Evolutionary conservation across 2,329 filamentous ascomycete genomes (phyloP), one percentile per base, ranked within the genome.

Genomic region (Beauveria caledonica): DNA sequence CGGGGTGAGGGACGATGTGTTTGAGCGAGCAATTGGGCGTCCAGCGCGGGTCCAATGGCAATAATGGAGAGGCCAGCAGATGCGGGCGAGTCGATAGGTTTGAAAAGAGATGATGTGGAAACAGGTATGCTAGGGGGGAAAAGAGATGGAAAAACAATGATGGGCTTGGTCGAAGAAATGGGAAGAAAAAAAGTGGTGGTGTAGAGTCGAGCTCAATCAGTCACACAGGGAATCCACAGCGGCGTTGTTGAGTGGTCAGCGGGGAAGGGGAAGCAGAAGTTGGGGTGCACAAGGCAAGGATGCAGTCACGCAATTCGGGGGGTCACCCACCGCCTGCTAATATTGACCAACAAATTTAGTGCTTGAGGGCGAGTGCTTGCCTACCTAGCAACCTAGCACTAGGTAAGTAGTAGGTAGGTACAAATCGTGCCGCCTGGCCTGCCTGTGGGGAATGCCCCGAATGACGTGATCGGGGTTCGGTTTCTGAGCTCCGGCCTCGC

Each of bases 391-490:
- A n/a, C n/a, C n/a, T n/a, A n/a, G n/a, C n/a, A n/a, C n/a, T n/a
- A n/a, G n/a, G n/a, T n/a, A n/a, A n/a, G n/a, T n/a, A n/a, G n/a
- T n/a, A n/a, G n/a, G n/a, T n/a, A n/a, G n/a, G n/a, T n/a, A n/a
- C n/a, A n/a, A n/a, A n/a, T n/a, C n/a, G n/a, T n/a, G n/a, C n/a
- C n/a, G n/a, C n/a, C n/a, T n/a, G n/a, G n/a, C n/a, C n/a, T n/a
- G 15, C 33, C 27, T 49, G 54, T 58, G 56, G 56, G 46, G 46
- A 21, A 36, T 40, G 5, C 46, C 19, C 46, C 19, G 42, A 42
- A 59, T 59, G 57, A 59, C 57, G 57, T 59, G 57, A 59, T 59
- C 57, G 57, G 57, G 8, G 25, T 45, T 52, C 57, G 57, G 57
- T 45, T 52, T 59, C 49, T 53, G 57, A 46, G 57, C 49, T 53